These are phyloP conservation scores for Trametes gibbosa DNA, from an alignment of 768 basidiomycete genomes.

Conservation along the genomic window DNA sequence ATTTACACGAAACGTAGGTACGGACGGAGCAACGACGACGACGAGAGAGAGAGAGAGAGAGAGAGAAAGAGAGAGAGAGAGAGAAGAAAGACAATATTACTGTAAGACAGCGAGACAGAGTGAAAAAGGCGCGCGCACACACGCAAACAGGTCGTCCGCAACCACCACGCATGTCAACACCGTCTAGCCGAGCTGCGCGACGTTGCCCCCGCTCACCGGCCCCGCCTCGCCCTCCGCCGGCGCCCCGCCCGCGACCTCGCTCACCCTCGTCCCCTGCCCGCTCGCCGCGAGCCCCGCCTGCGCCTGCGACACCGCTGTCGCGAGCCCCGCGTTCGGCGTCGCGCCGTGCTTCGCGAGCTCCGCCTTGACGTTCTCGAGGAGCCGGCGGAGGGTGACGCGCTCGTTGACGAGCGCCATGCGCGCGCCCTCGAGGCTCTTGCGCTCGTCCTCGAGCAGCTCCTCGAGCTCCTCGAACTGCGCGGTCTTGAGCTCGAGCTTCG, in stretches of 20 bases:
- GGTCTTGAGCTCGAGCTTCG: constrained; percentile 94
- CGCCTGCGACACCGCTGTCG: constrained; percentile 33
- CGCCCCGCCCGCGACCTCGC: constrained; percentile 47
- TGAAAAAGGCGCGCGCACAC: background rate
- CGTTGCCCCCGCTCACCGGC: constrained; percentile 49
- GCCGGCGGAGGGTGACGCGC: constrained; percentile 64
- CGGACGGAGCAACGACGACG: constrained; percentile 2
- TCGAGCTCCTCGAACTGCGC: constrained; percentile 93
- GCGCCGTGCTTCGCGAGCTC: constrained; percentile 56
- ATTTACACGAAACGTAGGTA: constrained; percentile 1
- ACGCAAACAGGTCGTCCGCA: background rate
- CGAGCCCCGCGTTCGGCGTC: constrained; percentile 20
- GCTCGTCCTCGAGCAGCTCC: constrained; percentile 86
- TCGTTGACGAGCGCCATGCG: constrained; percentile 80
- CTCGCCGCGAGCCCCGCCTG: constrained; percentile 49
- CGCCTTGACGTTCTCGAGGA: constrained; percentile 62
- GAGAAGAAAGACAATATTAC: too few relatives aligned
- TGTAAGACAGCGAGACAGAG: constrained; percentile 3
- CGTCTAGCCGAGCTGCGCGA: constrained; percentile 17
- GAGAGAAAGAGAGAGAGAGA: constrained; percentile 1
- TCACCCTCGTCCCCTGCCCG: constrained; percentile 57
- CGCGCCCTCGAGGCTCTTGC: constrained; percentile 78
- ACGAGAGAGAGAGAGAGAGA: background rate
- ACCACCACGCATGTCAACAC: background rate
- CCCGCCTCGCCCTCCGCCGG: constrained; percentile 51